Conservation (phyloP, 176 grass and related monocot species). For the Avena eriantha region DNA sequence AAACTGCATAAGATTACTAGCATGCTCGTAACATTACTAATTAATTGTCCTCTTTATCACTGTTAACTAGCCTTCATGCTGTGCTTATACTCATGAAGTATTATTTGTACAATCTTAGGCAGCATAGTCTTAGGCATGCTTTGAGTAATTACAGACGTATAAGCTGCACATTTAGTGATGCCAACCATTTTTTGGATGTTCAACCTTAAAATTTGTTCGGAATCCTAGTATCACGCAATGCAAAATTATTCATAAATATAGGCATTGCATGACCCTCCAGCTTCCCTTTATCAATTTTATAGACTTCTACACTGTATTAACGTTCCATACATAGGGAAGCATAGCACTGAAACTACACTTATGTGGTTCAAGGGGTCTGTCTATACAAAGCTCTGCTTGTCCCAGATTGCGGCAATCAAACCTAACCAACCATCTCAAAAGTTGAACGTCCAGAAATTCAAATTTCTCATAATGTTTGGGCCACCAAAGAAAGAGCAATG, state of each 20-base stretch:
- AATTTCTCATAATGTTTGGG: not conserved
- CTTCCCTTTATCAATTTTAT: not conserved
- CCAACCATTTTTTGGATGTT: too few relatives aligned
- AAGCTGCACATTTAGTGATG: not conserved
- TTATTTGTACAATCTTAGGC: not conserved
- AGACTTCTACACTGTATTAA: not conserved
- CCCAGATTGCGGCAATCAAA: not conserved
- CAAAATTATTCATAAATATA: slow-evolving; percentile 16
- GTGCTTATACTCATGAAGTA: not conserved
- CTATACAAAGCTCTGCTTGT: not conserved
- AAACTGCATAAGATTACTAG: not conserved
- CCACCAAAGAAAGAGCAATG: not conserved
- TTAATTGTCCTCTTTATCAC: not conserved
- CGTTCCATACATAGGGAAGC: not conserved
- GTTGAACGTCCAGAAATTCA: not conserved
- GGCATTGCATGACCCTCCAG: not conserved
- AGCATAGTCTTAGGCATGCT: too few relatives aligned
- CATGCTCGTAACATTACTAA: not conserved
- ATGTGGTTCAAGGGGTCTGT: not conserved
- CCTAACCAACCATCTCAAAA: not conserved
- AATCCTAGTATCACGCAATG: not conserved
- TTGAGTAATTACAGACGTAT: too few relatives aligned
- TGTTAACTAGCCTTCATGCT: not conserved
- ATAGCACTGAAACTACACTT: not conserved
- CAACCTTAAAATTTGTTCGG: not conserved